Conservation (phyloP, 1,139 yeast species). For the Debaryomycetaceae sp. region DNA sequence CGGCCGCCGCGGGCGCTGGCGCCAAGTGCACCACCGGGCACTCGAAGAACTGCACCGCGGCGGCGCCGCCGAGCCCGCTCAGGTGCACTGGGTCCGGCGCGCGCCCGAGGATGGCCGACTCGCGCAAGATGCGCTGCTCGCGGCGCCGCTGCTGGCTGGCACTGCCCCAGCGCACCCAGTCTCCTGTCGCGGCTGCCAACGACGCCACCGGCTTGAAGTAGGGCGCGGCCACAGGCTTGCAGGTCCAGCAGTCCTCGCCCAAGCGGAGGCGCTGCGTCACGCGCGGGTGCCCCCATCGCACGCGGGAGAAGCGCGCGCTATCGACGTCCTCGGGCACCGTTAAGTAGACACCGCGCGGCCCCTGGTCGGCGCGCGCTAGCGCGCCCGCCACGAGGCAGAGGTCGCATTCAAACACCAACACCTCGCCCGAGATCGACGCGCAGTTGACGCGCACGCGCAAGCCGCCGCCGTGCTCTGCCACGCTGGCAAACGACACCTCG, state of each 20-base stretch:
- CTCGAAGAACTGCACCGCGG: conserved; percentile 38
- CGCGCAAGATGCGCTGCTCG: conserved; percentile 23
- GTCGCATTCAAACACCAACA: conserved; percentile 35
- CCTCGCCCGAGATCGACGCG: conserved; percentile 47
- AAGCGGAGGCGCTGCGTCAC: conserved; percentile 29
- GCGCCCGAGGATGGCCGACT: conserved; percentile 32
- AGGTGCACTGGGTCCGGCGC: conserved; percentile 33
- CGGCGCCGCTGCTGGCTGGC: conserved; percentile 29
- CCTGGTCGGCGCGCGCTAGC: conserved; percentile 14
- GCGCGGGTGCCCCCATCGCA: conserved; percentile 16
- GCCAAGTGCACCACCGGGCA: conserved; percentile 17
- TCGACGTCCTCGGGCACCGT: conserved; percentile 3
- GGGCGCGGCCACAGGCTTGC: conserved; percentile 31
- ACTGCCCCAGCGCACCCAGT: too few species aligned
- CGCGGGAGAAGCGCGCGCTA: conserved; percentile 17
- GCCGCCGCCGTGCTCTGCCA: conserved; percentile 12
- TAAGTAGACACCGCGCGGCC: too few species aligned
- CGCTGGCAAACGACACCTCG: conserved; percentile 40
- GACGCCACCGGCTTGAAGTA: conserved; percentile 49
- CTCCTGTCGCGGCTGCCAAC: conserved; percentile 46
- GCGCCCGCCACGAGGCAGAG: conserved; percentile 29
- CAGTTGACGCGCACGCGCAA: conserved; percentile 25
- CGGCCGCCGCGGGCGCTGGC: conserved; percentile 6
- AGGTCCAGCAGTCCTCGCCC: conserved; percentile 56
- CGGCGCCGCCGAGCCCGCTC: conserved; percentile 45